Percentiles rank a stretch among this genome's conserved stretches.
phyloP scores from a whole-genome alignment of 176 grass and related monocot genomes.

The Carex cristatella region DNA sequence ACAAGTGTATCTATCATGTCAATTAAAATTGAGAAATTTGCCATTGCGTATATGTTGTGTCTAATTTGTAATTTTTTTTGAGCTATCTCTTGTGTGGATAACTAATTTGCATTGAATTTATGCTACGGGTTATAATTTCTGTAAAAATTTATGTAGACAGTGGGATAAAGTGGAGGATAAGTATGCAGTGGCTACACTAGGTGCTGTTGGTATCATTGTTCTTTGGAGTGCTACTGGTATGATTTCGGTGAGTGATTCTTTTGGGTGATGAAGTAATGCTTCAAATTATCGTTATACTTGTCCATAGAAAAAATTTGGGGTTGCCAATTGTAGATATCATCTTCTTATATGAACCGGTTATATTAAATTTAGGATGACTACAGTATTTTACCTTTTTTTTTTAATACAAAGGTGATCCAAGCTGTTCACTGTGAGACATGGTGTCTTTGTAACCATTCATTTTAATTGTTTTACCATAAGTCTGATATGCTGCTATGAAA shows the following conservation, averaged over 20 bases:
- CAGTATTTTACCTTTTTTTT: neutral
- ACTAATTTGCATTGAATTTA: constrained; percentile 4
- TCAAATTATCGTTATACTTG: neutral
- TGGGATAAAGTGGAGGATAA: constrained; percentile 98
- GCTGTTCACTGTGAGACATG: neutral
- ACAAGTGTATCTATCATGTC: neutral
- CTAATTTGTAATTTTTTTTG: neutral
- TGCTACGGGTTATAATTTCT: constrained; percentile 29
- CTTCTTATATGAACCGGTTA: neutral
- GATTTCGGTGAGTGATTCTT: constrained; percentile 39
- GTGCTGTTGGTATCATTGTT: constrained; percentile 48
- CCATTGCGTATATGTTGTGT: neutral
- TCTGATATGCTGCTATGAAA: neutral
- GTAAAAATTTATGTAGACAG: constrained; percentile 61
- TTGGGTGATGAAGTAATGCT: neutral
- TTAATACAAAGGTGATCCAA: neutral
- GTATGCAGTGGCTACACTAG: constrained; percentile 71
- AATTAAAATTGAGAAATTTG: neutral
- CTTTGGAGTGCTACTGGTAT: constrained; percentile 73
- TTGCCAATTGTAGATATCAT: neutral
- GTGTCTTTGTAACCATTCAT: neutral
- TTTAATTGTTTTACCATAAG: neutral
- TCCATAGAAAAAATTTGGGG: neutral
- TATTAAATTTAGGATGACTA: neutral
- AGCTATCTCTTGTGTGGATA: neutral